Percentiles rank a stretch among this genome's conserved stretches.
phyloP scores from a whole-genome alignment of 495 filamentous ascomycete species.

The Tricharina praecox region DNA sequence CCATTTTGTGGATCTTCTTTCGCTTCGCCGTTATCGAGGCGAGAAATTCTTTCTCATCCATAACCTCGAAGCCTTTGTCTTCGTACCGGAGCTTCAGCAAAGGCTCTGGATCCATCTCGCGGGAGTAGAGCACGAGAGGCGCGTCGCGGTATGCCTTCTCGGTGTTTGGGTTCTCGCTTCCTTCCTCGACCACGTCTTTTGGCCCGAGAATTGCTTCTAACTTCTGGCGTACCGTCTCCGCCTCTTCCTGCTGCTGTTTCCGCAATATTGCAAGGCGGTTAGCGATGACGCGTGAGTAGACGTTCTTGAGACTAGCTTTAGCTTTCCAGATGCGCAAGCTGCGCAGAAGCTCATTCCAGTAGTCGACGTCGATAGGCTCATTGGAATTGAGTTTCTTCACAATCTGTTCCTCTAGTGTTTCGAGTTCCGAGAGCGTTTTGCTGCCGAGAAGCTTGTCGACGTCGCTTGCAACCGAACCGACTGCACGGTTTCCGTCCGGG shows the following conservation, averaged over 20 bases:
- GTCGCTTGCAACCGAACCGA: constrained; percentile 68
- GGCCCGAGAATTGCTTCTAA: constrained; percentile 31
- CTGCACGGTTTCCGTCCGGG: constrained; percentile 46
- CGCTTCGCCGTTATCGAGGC: constrained; percentile 44
- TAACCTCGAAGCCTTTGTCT: constrained; percentile 45
- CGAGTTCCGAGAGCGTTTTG: constrained; percentile 74
- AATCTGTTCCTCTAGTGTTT: constrained; percentile 70
- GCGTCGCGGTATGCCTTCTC: constrained; percentile 2
- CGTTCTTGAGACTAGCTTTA: constrained; percentile 63
- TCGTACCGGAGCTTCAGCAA: no score
- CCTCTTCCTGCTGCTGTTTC: constrained; percentile 54
- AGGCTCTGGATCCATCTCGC: constrained; percentile 51
- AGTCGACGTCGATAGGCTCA: constrained; percentile 88
- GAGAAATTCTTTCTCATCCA: constrained; percentile 47
- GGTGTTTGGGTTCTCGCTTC: background rate
- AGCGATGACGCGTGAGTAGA: constrained; percentile 62
- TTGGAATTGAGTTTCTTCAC: constrained; percentile 65
- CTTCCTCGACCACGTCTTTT: constrained; percentile 23
- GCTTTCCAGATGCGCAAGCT: constrained; percentile 82
- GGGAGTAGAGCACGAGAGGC: constrained; percentile 17
- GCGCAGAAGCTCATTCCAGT: constrained; percentile 84
- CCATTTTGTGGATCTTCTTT: constrained; percentile 47
- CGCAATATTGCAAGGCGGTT: constrained; percentile 50
- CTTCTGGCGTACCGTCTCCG: constrained; percentile 41
- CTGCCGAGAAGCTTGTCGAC: constrained; percentile 72